Base-by-base conservation (phyloP, 1,139 yeast species). In the Yamadazyma dendronema region DNA sequence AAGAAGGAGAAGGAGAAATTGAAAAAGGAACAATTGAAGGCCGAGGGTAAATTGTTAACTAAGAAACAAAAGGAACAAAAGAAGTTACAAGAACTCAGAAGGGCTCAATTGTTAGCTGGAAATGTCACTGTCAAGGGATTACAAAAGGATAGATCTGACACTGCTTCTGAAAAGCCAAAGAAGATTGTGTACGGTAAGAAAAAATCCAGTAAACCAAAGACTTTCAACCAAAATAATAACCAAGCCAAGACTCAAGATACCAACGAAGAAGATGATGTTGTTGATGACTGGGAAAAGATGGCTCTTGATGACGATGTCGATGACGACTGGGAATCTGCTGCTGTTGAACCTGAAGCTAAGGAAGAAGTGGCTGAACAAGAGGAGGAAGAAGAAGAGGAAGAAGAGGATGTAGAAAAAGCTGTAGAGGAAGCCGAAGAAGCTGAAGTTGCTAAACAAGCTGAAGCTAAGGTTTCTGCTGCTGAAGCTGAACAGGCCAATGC, bases 51-150 rank as follows among this genome's bases (percentile, higher is more conserved):
- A 53, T 74, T 79, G 40, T 64, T 85, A 58, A 86, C 97, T 42
- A 92, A 87, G 70, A 92, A 90, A 60, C 98, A 92, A 70, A 88
- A 86, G 65, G 97, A 90, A 63, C 96, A 89, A 59, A 85, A 86
- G 70, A 86, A 82, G 41, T 65, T 83, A 33, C 80, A 83, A 55
- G 97, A 92, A 57, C 84, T 86, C 59, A 87, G 97, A 68, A 86
- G 95, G 62, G 84, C 86, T 50, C 92, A 84, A 52, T 73, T 92
- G 49, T 73, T 92, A 48, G 84, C 83, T 22, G 86, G 90, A 47
- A 80, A 80, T 53, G 77, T 88, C 37, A 66, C 69, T 35, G 88
- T 90, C 49, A 85, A 88, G 29, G 97, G 92, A 42, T 74, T 89
- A 47, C 70, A 67, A 48, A 67, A 64, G 32, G 54, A 60, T 25